These are phyloP conservation scores for Rhypophila decipiens DNA, from an alignment of 495 filamentous ascomycete species.

Conservation along the genomic window DNA sequence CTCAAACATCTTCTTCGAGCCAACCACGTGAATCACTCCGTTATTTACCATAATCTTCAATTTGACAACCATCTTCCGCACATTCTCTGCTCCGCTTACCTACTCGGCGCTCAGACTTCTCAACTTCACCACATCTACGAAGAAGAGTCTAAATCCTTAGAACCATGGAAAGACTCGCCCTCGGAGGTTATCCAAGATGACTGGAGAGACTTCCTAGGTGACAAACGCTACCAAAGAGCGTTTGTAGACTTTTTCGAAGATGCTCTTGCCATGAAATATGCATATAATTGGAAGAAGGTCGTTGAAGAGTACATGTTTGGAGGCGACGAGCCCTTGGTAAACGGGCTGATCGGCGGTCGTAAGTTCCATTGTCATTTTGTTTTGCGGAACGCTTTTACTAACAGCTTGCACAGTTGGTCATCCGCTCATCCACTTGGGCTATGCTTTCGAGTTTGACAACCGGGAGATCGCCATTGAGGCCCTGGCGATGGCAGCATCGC, in stretches of 20 bases:
- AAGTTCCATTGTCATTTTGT: constrained; percentile 30
- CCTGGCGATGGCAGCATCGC: constrained; percentile 60
- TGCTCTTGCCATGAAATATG: constrained; percentile 59
- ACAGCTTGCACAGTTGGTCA: constrained; percentile 59
- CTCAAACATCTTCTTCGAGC: constrained; percentile 84
- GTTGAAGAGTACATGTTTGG: constrained; percentile 68
- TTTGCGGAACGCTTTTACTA: neutral
- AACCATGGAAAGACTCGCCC: constrained; percentile 80
- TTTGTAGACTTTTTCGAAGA: constrained; percentile 93
- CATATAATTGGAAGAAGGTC: constrained; percentile 80
- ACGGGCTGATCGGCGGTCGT: constrained; percentile 71
- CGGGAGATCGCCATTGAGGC: constrained; percentile 81
- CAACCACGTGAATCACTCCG: constrained; percentile 85
- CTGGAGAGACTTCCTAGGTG: constrained; percentile 79
- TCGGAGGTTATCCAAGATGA: constrained; percentile 74
- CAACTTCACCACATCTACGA: constrained; percentile 78
- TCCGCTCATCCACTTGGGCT: constrained; percentile 82
- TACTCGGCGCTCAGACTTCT: constrained; percentile 66
- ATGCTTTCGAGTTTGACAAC: constrained; percentile 75
- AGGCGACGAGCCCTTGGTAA: constrained; percentile 71
- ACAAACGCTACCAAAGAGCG: constrained; percentile 75
- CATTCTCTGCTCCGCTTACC: constrained; percentile 75
- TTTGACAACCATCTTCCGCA: constrained; percentile 89
- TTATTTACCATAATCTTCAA: constrained; percentile 68
- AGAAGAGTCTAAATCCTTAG: constrained; percentile 58